phyloP scores from a whole-genome alignment of 768 basidiomycete genomes.

The Lactifluus pinguis region DNA sequence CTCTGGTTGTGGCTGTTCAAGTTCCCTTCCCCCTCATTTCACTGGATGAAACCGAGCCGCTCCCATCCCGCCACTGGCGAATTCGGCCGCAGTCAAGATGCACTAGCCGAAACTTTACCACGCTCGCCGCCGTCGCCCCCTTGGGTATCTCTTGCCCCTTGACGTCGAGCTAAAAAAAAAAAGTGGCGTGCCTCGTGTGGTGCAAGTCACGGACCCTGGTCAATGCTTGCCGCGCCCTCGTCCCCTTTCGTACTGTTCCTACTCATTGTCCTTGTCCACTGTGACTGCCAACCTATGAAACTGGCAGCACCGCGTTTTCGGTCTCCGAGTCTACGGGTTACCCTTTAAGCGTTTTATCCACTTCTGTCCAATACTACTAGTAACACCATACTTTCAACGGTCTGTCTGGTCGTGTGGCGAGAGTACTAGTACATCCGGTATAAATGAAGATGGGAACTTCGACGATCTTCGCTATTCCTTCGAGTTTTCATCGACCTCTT shows the following conservation, averaged over 20 bases:
- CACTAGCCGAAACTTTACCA: neutral
- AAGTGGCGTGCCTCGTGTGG: no score
- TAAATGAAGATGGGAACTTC: neutral
- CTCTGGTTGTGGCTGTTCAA: no score
- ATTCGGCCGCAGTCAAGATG: neutral
- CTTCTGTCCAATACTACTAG: no score
- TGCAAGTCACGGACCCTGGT: no score
- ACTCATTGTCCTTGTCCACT: neutral
- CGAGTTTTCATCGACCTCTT: neutral
- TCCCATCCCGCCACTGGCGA: neutral
- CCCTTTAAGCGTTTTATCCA: neutral
- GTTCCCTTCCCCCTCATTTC: no score
- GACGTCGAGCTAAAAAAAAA: no score
- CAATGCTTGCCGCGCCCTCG: no score
- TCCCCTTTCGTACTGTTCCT: neutral
- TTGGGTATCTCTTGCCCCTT: neutral
- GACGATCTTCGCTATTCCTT: neutral
- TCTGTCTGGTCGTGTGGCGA: neutral
- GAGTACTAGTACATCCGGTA: neutral
- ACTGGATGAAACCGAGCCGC: neutral
- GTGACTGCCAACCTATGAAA: no score
- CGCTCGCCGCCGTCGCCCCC: neutral
- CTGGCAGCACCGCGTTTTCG: neutral
- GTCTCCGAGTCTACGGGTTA: neutral
- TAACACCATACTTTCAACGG: no score